Evolutionary conservation across 2,329 filamentous ascomycete genomes (phyloP), one percentile per base, ranked within the genome.

Genomic region (Neurospora sp.): DNA sequence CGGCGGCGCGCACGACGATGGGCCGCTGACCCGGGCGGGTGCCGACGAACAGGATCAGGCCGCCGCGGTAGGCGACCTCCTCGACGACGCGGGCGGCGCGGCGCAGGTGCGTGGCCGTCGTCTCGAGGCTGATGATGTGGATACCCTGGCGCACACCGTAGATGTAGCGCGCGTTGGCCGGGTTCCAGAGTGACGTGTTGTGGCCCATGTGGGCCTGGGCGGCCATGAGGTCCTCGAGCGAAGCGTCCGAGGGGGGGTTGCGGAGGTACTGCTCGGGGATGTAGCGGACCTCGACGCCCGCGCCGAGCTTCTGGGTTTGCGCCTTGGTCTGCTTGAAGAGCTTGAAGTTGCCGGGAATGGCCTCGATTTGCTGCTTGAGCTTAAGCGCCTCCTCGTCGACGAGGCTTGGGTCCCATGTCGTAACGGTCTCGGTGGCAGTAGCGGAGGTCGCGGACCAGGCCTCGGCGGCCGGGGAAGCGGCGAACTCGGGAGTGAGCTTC

Each of bases 101-200:
- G n/a, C 95, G 89, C 69, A 99, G 86, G 81, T 98, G 91, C 17
- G 93, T 91, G 15, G 93, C 93, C 39, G 92, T 98, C 71, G 89
- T 86, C 79, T 99, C 96, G 3, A 98, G 89, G 10, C 91, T 91
- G 80, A 99, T 97, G 79, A 99, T 93, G 82, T 97, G 95, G 72
- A 97, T 90, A 17, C 91, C 93, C 74, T 96, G 87, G 65, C 96
- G 87, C 72, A 97, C 88, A 75, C 96, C 96, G 79, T 92, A 94
- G 79, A 99, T 98, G 82, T 98, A 98, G 74, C 92, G 88, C 73
- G 93, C 90, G 82, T 98, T 99, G 68, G 89, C 90, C 11, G 96
- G 94, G 81, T 99, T 97, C 96, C 96, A 99, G 67, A 94, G 86
- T 72, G 92, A 92, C 0, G 91, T 95, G 77, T 92, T 88, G 82